Percentiles rank a stretch among this genome's conserved stretches.
Conservation (phyloP, 169 alveolate species). For the Perkinsus chesapeaki region DNA sequence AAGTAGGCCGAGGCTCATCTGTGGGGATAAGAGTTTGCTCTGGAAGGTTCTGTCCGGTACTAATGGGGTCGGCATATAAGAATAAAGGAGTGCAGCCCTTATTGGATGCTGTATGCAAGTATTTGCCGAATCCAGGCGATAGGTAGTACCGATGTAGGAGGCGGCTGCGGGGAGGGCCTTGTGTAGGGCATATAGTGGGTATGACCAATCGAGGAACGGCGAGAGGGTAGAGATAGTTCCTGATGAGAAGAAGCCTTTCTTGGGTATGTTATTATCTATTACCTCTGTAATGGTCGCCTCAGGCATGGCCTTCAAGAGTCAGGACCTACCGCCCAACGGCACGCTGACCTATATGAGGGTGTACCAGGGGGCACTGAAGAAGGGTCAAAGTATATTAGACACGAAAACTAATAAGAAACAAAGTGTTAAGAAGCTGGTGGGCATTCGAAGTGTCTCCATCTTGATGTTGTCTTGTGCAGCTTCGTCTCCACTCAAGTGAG, state of each 20-base stretch:
- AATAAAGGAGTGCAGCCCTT: slow-evolving; percentile 87
- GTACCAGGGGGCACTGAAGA: slow-evolving; percentile 76
- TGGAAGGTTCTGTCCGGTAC: slow-evolving; percentile 70
- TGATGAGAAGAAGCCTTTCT: slow-evolving; percentile 69
- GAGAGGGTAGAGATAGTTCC: slow-evolving; percentile 34
- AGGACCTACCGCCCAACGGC: slow-evolving; percentile 60
- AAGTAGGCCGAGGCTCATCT: slow-evolving; percentile 29
- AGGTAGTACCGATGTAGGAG: slow-evolving; percentile 17
- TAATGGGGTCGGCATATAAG: slow-evolving; percentile 90
- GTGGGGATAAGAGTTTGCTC: slow-evolving; percentile 17
- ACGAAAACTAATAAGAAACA: slow-evolving; percentile 55
- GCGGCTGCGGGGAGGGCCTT: neutral
- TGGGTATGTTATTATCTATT: slow-evolving; percentile 76
- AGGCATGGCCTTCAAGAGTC: slow-evolving; percentile 15
- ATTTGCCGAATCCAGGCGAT: slow-evolving; percentile 79
- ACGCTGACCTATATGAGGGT: slow-evolving; percentile 81
- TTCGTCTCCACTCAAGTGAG: slow-evolving; percentile 87
- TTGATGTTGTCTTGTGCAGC: neutral
- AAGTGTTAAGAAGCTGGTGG: slow-evolving; percentile 36
- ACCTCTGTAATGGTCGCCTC: neutral
- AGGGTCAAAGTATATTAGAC: slow-evolving; percentile 58
- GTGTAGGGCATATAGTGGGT: neutral
- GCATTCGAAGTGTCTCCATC: neutral
- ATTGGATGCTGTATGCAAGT: slow-evolving; percentile 83
- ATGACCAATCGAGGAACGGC: neutral